phyloP scores from a whole-genome alignment of 495 filamentous ascomycete species.

The Aspergillus biplanus region DNA sequence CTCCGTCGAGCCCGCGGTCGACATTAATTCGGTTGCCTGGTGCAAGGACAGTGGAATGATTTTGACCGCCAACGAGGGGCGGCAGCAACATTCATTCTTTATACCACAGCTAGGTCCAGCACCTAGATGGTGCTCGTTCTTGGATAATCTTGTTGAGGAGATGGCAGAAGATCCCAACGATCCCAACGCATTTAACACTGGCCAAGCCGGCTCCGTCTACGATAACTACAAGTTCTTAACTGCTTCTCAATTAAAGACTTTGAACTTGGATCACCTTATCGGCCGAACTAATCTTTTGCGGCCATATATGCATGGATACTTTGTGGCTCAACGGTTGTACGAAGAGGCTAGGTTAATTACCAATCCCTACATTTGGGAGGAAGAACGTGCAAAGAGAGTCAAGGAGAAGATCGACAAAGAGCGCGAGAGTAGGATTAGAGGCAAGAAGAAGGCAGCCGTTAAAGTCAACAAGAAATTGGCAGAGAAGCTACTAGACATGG shows the following conservation, averaged over 20 bases:
- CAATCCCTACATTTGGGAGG: slow-evolving; percentile 89
- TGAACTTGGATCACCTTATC: slow-evolving; percentile 84
- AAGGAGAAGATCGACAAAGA: slow-evolving; percentile 95
- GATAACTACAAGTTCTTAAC: slow-evolving; percentile 99
- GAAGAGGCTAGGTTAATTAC: slow-evolving; percentile 91
- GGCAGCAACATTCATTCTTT: slow-evolving; percentile 91
- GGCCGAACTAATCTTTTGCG: slow-evolving; percentile 83
- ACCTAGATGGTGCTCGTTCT: slow-evolving; percentile 92
- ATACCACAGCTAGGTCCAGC: slow-evolving; percentile 92
- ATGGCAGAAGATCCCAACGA: slow-evolving; percentile 85
- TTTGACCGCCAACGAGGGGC: slow-evolving; percentile 92
- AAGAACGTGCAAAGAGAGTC: slow-evolving; percentile 82
- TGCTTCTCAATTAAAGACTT: slow-evolving; percentile 72
- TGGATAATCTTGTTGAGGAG: slow-evolving; percentile 97
- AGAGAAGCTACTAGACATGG: slow-evolving; percentile 76
- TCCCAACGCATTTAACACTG: slow-evolving; percentile 61
- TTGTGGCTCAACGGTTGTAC: slow-evolving; percentile 88
- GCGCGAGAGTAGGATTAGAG: slow-evolving; percentile 85
- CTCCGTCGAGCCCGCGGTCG: slow-evolving; percentile 90
- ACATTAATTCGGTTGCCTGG: slow-evolving; percentile 90
- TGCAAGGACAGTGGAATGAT: slow-evolving; percentile 88
- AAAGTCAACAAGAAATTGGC: slow-evolving; percentile 84
- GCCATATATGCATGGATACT: slow-evolving; percentile 99
- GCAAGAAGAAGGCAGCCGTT: slow-evolving; percentile 89
- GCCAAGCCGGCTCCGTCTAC: slow-evolving; percentile 72